A percentile compares a stretch with the other conserved stretches of the same genome.
Conservation (phyloP, 805 yeast species). For the Jamesozyma rosinii region DNA sequence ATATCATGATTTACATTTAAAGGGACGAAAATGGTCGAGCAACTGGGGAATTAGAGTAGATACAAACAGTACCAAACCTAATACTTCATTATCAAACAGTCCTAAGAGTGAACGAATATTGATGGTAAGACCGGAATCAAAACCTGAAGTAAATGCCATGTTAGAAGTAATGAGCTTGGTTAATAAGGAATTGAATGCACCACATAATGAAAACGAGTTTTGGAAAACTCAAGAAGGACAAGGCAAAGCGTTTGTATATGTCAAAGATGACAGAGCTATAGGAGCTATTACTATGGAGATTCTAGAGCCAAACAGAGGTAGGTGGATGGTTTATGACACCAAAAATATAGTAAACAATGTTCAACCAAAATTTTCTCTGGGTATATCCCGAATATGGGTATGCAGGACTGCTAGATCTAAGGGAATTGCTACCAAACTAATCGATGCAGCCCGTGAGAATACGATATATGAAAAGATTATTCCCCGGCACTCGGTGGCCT, state of each 20-base stretch:
- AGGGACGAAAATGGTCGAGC: constrained; percentile 43
- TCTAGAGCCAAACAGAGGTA: constrained; percentile 32
- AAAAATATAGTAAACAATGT: constrained; percentile 43
- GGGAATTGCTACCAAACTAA: constrained; percentile 41
- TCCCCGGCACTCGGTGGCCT: constrained; percentile 41
- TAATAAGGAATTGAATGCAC: constrained; percentile 55
- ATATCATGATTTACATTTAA: constrained; percentile 41
- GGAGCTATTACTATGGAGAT: constrained; percentile 49
- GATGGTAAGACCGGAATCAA: constrained; percentile 28
- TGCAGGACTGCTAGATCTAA: constrained; percentile 36
- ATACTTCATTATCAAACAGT: constrained; percentile 1
- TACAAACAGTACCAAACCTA: constrained; percentile 5
- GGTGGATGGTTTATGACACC: constrained; percentile 52
- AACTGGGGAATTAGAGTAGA: constrained; percentile 29
- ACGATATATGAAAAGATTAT: constrained; percentile 43
- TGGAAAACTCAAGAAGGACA: constrained; percentile 25
- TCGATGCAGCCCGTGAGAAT: constrained; percentile 36
- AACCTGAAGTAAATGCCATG: constrained; percentile 30
- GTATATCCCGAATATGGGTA: constrained; percentile 44
- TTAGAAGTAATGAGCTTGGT: constrained; percentile 42
- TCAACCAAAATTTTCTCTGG: constrained; percentile 34
- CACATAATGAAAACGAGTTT: constrained; percentile 35
- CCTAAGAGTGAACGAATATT: constrained; percentile 26
- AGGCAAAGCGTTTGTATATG: constrained; percentile 44
- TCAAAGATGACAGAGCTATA: constrained; percentile 39